Evolutionary conservation across 768 basidiomycete genomes (phyloP).

Genomic region (Mycena pura): DNA sequence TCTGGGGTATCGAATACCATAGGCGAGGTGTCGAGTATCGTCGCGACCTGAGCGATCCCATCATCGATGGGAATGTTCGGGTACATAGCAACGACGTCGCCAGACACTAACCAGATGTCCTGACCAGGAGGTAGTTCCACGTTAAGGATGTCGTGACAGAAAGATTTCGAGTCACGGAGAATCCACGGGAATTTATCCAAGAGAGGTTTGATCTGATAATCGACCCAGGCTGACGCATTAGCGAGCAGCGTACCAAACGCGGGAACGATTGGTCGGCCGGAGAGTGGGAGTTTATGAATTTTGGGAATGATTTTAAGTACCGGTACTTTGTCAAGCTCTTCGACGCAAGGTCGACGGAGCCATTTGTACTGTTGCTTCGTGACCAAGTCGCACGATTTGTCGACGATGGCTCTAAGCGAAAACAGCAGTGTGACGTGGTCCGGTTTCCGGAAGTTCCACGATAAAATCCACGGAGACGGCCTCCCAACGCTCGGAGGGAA

Average conservation of each 20-base stretch:
- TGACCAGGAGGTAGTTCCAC: background rate
- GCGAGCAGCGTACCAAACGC: background rate
- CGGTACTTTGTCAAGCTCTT: background rate
- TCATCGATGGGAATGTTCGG: background rate
- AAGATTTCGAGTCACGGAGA: background rate
- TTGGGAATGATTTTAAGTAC: too few relatives aligned
- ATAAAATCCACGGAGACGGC: too few relatives aligned
- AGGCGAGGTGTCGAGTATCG: background rate
- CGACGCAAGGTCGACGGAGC: background rate
- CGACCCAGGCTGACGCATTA: background rate
- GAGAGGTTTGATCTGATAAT: background rate
- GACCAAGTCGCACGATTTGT: background rate
- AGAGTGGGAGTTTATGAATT: background rate
- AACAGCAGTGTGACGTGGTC: background rate
- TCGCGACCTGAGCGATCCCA: background rate
- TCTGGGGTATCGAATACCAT: conserved; percentile 13
- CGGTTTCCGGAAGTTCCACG: too few relatives aligned
- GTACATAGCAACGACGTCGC: background rate
- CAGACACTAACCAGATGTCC: too few relatives aligned
- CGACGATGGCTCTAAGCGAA: background rate
- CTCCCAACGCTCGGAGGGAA: too few relatives aligned
- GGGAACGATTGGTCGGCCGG: background rate
- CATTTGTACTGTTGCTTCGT: background rate
- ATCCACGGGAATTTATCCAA: background rate
- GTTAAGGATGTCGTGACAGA: background rate